Base-by-base conservation (phyloP, 1,139 yeast species). In the Yamadazyma taylorii region DNA sequence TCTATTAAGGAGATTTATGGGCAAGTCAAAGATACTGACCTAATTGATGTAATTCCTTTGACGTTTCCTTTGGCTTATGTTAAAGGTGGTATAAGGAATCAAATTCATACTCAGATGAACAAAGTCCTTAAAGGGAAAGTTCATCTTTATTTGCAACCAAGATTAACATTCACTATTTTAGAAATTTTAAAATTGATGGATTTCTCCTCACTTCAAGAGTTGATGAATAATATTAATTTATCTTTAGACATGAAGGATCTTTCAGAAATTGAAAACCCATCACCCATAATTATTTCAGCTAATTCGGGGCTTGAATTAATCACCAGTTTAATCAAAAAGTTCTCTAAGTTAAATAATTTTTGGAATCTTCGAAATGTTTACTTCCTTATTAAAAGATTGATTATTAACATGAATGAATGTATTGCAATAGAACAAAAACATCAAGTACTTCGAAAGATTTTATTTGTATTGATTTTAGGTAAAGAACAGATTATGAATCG, bases 41-140 rank as follows among this genome's bases (percentile, higher is more conserved):
- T n/a, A n/a, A n/a, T n/a, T n/a, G n/a, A n/a, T n/a, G n/a, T n/a
- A n/a, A 27, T 27, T 17, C 38, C 46, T 5, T 47, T 75, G 21
- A 63, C 76, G 38, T 54, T 78, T 1, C 70, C 82, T 0, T 51
- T 79, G 9, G 62, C 83, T 0, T 78, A 66, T 45, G 53, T 75
- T 0, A 55, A 55, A 11, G 60, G 62, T 17, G 82, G 83, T 0
- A 43, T 59, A 1, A 56, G 73, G 28, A 65, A 65, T 36, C 56
- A 58, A 1, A 53, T 76, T 0, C 68, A 66, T 32, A 59, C 53
- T 2, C 41, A 13, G 17, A 46, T 48, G 37, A 41, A 31, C 25
- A 34, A 22, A 1, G 42, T 40, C 25, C 52, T 51, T 41, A 53
- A 30, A 28, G 47, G 36, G 17, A 42, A 36, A 3, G 46, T 47